These are phyloP conservation scores for Acorus calamus DNA, from an alignment of 106 monocot species.

Conservation along the genomic window DNA sequence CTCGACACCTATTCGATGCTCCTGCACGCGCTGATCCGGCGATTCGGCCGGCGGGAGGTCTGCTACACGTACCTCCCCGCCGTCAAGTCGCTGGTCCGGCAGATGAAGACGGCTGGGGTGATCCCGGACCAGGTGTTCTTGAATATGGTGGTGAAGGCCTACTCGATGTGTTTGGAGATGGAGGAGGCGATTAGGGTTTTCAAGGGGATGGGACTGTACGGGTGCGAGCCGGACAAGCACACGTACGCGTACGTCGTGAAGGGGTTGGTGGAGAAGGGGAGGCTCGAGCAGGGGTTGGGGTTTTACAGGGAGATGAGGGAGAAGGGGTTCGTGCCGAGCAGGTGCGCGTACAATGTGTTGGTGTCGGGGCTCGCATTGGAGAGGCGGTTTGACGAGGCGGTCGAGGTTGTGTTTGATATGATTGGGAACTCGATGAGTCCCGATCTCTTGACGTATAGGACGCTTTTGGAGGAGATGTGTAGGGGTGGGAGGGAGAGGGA, in stretches of 20 bases:
- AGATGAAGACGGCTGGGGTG: constrained; percentile 75
- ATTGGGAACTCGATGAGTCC: constrained; percentile 35
- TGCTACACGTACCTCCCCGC: constrained; percentile 70
- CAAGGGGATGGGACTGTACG: constrained; percentile 68
- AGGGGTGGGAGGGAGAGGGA: constrained; percentile 62
- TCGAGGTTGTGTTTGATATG: constrained; percentile 67
- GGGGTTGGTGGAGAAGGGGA: constrained; percentile 77
- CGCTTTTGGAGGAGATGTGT: constrained; percentile 80
- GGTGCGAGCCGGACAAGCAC: constrained; percentile 75
- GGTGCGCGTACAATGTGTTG: constrained; percentile 53
- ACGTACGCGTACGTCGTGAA: constrained; percentile 68
- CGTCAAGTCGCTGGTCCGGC: constrained; percentile 53
- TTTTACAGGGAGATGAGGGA: constrained; percentile 66
- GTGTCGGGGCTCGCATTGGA: constrained; percentile 63
- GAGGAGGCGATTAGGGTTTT: constrained; percentile 71
- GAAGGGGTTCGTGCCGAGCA: constrained; percentile 62
- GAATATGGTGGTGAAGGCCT: constrained; percentile 84
- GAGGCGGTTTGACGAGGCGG: constrained; percentile 51
- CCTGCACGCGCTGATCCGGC: constrained; percentile 46
- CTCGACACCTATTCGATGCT: constrained; percentile 71
- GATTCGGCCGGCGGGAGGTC: constrained; percentile 51
- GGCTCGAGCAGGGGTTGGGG: constrained; percentile 38
- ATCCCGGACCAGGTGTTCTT: constrained; percentile 51
- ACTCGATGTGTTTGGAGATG: constrained; percentile 62
- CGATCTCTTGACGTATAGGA: constrained; percentile 79